Evolutionary conservation across 805 yeast species (phyloP).

Genomic region (Schwanniomyces yamadae): DNA sequence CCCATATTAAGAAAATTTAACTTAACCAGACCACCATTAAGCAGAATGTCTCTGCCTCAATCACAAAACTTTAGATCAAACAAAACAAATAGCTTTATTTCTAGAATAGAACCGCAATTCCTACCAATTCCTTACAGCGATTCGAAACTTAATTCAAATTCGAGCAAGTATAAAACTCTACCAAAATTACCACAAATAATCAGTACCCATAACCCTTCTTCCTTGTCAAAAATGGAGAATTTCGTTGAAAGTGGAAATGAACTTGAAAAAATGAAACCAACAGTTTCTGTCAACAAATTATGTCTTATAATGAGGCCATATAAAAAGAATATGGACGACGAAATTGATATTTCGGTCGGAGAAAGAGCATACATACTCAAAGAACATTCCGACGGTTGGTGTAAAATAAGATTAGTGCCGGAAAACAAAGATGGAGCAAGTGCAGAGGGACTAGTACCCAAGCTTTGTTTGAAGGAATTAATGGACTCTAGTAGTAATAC

Average conservation of each 20-base stretch:
- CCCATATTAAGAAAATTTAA: constrained; percentile 37
- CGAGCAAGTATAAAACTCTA: constrained; percentile 7
- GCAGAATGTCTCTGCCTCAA: constrained; percentile 5
- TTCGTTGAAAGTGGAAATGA: constrained; percentile 1
- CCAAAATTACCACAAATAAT: constrained; percentile 20
- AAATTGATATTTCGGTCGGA: constrained; percentile 29
- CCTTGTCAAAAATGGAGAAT: constrained; percentile 12
- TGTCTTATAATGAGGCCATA: constrained; percentile 28
- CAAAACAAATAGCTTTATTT: constrained; percentile 4
- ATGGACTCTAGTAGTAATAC: not conserved
- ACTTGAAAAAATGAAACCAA: not conserved
- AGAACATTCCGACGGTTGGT: constrained; percentile 40
- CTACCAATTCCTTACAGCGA: constrained; percentile 4
- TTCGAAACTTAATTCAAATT: not conserved
- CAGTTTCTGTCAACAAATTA: no score
- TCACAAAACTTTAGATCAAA: constrained; percentile 3
- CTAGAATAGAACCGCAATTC: constrained; percentile 4
- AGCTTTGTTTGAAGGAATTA: constrained; percentile 21
- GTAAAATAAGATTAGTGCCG: constrained; percentile 22
- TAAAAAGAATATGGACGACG: constrained; percentile 30
- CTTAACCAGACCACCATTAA: constrained; percentile 16
- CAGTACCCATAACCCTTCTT: constrained; percentile 7
- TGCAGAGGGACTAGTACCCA: constrained; percentile 34
- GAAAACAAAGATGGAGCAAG: constrained; percentile 3
- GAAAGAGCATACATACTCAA: constrained; percentile 26